These are phyloP conservation scores for Diaporthe destruens DNA, from an alignment of 2,329 filamentous ascomycete genomes.

Conservation along the genomic window DNA sequence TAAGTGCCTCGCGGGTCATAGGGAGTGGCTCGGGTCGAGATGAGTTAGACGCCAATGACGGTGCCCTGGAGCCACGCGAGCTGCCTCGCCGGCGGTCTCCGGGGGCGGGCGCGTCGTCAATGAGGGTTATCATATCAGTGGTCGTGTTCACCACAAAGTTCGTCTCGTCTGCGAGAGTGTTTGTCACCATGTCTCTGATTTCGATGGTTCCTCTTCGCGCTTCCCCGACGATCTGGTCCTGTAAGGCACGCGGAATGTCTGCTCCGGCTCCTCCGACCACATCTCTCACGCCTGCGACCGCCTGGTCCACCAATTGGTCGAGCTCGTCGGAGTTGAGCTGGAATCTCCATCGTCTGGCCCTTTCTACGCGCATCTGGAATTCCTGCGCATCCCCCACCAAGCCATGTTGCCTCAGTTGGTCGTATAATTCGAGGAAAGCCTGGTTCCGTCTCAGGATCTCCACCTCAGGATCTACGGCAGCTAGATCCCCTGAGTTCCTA, in stretches of 20 bases:
- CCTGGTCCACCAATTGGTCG: background rate
- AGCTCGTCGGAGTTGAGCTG: background rate
- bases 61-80: background rate
- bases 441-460: background rate
- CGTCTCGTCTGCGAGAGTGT: constrained; percentile 1
- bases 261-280: background rate
- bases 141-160: background rate
- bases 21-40: background rate
- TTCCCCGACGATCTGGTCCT: background rate
- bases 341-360: background rate
- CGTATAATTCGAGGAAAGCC: background rate
- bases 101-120: background rate
- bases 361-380: background rate
- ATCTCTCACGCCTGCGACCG: background rate
- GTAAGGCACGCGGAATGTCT: background rate
- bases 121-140: background rate
- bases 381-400: background rate
- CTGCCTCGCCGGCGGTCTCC: background rate
- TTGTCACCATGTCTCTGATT: background rate
- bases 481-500: background rate
- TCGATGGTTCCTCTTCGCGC: background rate
- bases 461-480: background rate
- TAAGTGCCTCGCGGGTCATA: background rate
- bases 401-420: background rate
- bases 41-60: background rate